Base-by-base conservation (phyloP, 2,329 filamentous ascomycete genomes). In the Sclerotinia sclerotiorum region DNA sequence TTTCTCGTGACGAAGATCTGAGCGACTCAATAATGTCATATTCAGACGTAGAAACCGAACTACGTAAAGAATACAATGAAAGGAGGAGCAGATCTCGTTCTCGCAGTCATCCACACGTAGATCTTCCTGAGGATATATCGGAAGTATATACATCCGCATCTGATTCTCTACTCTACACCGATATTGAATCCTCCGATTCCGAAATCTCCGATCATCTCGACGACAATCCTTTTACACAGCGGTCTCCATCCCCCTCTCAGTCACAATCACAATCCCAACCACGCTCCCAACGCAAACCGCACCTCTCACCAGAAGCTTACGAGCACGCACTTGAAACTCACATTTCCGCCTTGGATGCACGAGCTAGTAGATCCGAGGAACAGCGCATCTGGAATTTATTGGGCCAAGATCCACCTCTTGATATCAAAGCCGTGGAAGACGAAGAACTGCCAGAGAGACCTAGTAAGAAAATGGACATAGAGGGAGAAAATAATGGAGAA, bases 1-100 rank as follows among this genome's bases (percentile, higher is more conserved):
- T 90, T 3, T 80, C 81, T 57, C 78, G 82, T 63, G 74, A 77
- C 68, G 70, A 71, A 2, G 61, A 72, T 17, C 27, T 68, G 1
- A 48, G 19, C 69, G 13, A 63, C 11, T 52, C 70, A 48, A 64
- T 51, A 19, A 72, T 82, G 69, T 73, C 75, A 58, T 79, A 83
- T 71, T 76, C 81, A 71, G 77, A 75, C 49, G 74, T 77, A 5
- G 76, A 78, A 63, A 65, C 54, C 7, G 68, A 58, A 3, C 67
- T 78, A 54, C 66, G 68, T 71, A 74, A 51, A 70, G 73, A 64
- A 39, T 51, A 39, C 32, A 42, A 49, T 29, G 70, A 55, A 69
- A 68, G n/a, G 70, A 65, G 67, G 32, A 65, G 67, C 8, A 56
- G 57, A 48, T 68, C 65, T 61, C 68, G 68, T 17, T 70, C 70